phyloP scores from a whole-genome alignment of 306 rosid genomes.

The Crataegus laevigata region DNA sequence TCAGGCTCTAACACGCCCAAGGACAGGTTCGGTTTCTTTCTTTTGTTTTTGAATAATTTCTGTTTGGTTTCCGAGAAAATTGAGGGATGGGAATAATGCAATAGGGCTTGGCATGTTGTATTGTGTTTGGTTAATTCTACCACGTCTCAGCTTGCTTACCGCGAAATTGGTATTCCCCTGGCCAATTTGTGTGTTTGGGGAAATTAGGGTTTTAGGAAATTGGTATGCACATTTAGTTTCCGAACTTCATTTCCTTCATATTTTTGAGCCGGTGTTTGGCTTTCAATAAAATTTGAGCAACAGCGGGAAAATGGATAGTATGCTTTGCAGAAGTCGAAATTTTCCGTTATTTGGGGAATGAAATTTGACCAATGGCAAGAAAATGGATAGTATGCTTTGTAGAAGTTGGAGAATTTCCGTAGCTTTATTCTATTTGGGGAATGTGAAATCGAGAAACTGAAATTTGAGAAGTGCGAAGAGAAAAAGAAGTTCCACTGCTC shows the following conservation, averaged over 20 bases:
- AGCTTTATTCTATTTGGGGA: not conserved
- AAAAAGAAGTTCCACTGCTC: not conserved
- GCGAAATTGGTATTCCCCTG: not conserved
- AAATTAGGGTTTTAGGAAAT: constrained; percentile 3
- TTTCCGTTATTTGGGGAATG: not conserved
- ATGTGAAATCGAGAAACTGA: not conserved
- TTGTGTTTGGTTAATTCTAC: not conserved
- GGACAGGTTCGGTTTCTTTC: constrained; percentile 36
- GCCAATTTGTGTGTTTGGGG: not conserved
- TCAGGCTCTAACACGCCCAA: constrained; percentile 39
- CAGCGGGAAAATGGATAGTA: not conserved
- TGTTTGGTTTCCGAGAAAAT: constrained; percentile 5
- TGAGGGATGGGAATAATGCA: not conserved
- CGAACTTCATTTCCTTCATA: not conserved
- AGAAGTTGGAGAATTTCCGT: not conserved
- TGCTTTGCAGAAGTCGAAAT: not conserved
- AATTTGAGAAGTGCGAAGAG: not conserved
- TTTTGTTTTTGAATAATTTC: not conserved
- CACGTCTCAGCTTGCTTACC: not conserved
- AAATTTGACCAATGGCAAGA: not conserved
- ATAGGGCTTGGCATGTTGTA: not conserved
- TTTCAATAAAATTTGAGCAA: not conserved
- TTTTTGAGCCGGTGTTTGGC: not conserved
- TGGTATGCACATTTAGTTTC: not conserved
- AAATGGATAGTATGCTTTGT: not conserved